Conservation (phyloP, 2,329 filamentous ascomycete genomes). For the Diatrype stigma region DNA sequence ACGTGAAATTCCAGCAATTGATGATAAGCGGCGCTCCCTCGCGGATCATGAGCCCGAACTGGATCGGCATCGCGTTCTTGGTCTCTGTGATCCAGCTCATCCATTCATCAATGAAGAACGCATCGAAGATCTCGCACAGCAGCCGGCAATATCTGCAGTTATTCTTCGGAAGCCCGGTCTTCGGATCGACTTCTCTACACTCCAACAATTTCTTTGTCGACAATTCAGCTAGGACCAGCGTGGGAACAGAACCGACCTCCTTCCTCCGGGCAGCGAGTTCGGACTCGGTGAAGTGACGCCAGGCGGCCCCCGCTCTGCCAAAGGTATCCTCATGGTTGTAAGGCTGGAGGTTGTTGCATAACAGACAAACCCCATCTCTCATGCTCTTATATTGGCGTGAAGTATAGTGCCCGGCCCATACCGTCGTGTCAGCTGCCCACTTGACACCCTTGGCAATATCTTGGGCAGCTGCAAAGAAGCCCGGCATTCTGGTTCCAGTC, state of each 20-base stretch:
- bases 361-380: slow-evolving; percentile 6
- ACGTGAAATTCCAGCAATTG: slow-evolving; percentile 16
- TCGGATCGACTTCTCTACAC: slow-evolving; percentile 9
- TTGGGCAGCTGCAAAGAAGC: slow-evolving; percentile 6
- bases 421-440: slow-evolving; percentile 6
- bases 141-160: slow-evolving; percentile 14
- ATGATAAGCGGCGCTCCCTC: slow-evolving; percentile 11
- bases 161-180: slow-evolving; percentile 9
- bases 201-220: slow-evolving; percentile 12
- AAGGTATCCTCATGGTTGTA: slow-evolving; percentile 9
- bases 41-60: slow-evolving; percentile 13
- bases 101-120: slow-evolving; percentile 15
- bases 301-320: slow-evolving; percentile 5
- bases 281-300: slow-evolving; percentile 6
- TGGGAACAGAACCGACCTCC: slow-evolving; percentile 9
- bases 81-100: slow-evolving; percentile 15
- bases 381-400: slow-evolving; percentile 5
- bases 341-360: slow-evolving; percentile 12
- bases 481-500: slow-evolving; percentile 1
- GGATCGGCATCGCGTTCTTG: slow-evolving; percentile 13
- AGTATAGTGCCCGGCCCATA: slow-evolving; percentile 6
- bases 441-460: slow-evolving; percentile 9
- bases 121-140: slow-evolving; percentile 14
- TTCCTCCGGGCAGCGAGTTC: slow-evolving; percentile 5
- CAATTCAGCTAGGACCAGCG: slow-evolving; percentile 9